These are phyloP conservation scores for Macrotyloma uniflorum DNA, from an alignment of 306 rosid genomes.

Conservation along the genomic window DNA sequence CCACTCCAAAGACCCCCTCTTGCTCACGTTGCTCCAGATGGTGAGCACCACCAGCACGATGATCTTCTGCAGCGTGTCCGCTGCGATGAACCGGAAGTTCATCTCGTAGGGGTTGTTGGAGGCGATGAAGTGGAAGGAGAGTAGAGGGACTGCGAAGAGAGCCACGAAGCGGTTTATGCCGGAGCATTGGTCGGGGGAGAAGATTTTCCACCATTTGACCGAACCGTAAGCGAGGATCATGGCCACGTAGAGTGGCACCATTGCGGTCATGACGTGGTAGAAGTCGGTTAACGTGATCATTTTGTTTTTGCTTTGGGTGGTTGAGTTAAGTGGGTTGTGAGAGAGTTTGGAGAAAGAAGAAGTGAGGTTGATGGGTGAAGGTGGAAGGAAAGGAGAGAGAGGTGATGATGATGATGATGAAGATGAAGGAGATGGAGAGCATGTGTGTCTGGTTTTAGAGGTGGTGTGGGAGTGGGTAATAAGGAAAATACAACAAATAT, in stretches of 20 bases:
- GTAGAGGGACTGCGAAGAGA: slow-evolving; percentile 86
- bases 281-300: slow-evolving; percentile 75
- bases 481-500: slow-evolving; percentile 40
- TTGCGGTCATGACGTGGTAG: slow-evolving; percentile 93
- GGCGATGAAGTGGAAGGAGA: slow-evolving; percentile 89
- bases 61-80: slow-evolving; percentile 86
- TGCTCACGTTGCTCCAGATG: slow-evolving; percentile 61
- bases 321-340: not conserved
- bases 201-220: slow-evolving; percentile 96
- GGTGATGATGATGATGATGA: slow-evolving; percentile 7
- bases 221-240: slow-evolving; percentile 93
- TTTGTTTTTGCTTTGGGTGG: not conserved
- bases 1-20: slow-evolving; percentile 82
- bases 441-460: slow-evolving; percentile 57
- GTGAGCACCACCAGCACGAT: slow-evolving; percentile 59
- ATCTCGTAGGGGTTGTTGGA: slow-evolving; percentile 79
- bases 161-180: slow-evolving; percentile 94
- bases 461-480: slow-evolving; percentile 31
- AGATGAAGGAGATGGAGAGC: slow-evolving; percentile 56
- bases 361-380: not conserved
- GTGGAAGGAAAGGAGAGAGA: too few species aligned
- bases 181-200: slow-evolving; percentile 88
- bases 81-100: slow-evolving; percentile 81
- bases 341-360: not conserved
- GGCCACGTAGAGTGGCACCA: slow-evolving; percentile 93